Conservation (phyloP, 2,329 filamentous ascomycete species). For the Myriosclerotinia duriaeana region DNA sequence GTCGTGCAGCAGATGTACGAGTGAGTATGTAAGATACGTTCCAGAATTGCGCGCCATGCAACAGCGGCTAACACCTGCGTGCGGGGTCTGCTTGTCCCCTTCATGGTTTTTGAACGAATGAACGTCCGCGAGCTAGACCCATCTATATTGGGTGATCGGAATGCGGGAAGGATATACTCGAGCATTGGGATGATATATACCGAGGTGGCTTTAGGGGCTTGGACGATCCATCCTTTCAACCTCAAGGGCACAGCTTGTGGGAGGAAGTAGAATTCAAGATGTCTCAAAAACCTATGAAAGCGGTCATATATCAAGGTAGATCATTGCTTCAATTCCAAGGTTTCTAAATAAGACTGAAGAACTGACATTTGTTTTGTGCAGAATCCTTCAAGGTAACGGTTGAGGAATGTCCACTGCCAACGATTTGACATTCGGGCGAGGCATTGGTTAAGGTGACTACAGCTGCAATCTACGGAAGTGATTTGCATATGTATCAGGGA, state of each 20-base stretch:
- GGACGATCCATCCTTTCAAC: background rate
- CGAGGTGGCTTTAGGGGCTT: background rate
- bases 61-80: background rate
- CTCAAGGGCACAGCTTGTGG: background rate
- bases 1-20: background rate
- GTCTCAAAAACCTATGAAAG: conserved; percentile 21
- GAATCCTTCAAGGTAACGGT: conserved; percentile 52
- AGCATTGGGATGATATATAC: background rate
- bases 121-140: background rate
- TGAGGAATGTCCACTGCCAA: conserved; percentile 57
- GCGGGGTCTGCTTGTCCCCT: background rate
- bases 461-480: conserved; percentile 30
- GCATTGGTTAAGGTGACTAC: conserved; percentile 49
- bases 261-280: background rate
- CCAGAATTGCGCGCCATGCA: background rate
- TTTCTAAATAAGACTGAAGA: background rate
- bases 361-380: conserved; percentile 14
- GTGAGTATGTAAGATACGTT: background rate
- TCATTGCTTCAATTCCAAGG: background rate
- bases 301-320: conserved; percentile 22
- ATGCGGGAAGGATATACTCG: background rate
- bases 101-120: conserved; percentile 2
- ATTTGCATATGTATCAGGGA: conserved; percentile 62
- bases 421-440: conserved; percentile 53
- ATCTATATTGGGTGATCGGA: background rate